Evolutionary conservation across 2,329 filamentous ascomycete species (phyloP).

Genomic region (Clarireedia hainanense): DNA sequence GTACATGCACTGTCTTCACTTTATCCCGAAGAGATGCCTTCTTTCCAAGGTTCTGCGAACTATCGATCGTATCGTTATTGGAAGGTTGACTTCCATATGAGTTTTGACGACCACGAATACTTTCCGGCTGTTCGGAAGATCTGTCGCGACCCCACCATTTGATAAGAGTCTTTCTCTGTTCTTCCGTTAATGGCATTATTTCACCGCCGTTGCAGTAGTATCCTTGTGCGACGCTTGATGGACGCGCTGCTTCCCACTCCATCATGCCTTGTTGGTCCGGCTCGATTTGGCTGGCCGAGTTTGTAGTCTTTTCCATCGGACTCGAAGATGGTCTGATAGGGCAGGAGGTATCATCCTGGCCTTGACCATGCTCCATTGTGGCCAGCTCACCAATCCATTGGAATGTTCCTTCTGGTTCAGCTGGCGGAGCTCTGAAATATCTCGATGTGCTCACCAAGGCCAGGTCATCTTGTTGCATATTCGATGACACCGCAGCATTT

Average conservation of each 20-base stretch:
- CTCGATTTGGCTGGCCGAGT: background rate
- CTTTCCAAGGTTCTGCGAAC: background rate
- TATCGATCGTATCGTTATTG: background rate
- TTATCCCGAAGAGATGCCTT: constrained; percentile 1
- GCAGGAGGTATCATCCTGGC: background rate
- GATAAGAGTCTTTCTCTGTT: constrained; percentile 5
- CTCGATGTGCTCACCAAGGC: background rate
- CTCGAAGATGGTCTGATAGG: constrained; percentile 3
- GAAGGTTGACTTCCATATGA: constrained; percentile 1
- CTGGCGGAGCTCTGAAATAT: background rate
- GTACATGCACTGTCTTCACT: constrained; percentile 6
- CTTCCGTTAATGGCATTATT: constrained; percentile 5
- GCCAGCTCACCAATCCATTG: background rate
- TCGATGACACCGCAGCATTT: background rate
- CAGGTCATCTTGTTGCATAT: background rate
- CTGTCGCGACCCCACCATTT: constrained; percentile 9
- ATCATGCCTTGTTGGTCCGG: background rate
- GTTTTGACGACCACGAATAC: constrained; percentile 5
- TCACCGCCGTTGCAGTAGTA: background rate
- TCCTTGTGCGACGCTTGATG: constrained; percentile 3
- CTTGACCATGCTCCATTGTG: background rate
- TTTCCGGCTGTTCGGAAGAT: constrained; percentile 5
- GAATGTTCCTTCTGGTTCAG: too few species aligned
- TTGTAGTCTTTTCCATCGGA: constrained; percentile 7
- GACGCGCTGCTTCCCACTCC: constrained; percentile 5